Evolutionary conservation across 805 yeast genomes (phyloP), one percentile per base, ranked within the genome.

Genomic region (Cyberlindnera nakhonratchasimensis): DNA sequence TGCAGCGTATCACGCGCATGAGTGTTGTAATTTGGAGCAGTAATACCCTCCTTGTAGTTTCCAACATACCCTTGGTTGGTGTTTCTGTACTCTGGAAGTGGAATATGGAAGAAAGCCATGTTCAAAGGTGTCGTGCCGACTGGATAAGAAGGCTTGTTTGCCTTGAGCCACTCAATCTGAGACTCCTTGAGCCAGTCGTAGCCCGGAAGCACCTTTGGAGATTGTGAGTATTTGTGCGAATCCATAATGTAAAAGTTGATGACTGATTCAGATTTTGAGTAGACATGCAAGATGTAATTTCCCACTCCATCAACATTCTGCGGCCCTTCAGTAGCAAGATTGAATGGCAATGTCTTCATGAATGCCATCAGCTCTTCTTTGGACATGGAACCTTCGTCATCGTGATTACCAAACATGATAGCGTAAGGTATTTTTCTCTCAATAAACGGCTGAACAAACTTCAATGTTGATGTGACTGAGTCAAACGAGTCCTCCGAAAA

Each of bases 101-200:
- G 99, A 23, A 93, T 90, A 59, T 93, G 99, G 72, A 90, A 86
- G 55, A 93, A 91, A 1, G 95, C 96, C 88, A 93, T 80, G 11
- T 88, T 72, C 47, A 86, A 56, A 29, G 77, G 82, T 5, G 62
- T 65, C 17, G 34, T 29, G 8, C 45, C 46, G 58, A 22, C 59
- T 48, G 14, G 60, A 51, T 39, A 56, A 48, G 29, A 64, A 53
- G 38, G 56, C n/a, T 46, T 58, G 37, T 63, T 52, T 40, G 70
- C 22, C 44, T 46, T 67, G 19, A 86, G 48, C 66, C 75, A 84
- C 5, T 73, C 70, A 50, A 85, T 66, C 61, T 88, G 96, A 18
- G 71, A 64, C 46, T 76, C 80, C 52, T 81, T 85, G 43, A 93
- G 67, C 84, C 87, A 88, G 59, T 91, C 97, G 60, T 91, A 93